Evolutionary conservation across 2,329 filamentous ascomycete species (phyloP).

Genomic region (Plectosphaerella plurivora): DNA sequence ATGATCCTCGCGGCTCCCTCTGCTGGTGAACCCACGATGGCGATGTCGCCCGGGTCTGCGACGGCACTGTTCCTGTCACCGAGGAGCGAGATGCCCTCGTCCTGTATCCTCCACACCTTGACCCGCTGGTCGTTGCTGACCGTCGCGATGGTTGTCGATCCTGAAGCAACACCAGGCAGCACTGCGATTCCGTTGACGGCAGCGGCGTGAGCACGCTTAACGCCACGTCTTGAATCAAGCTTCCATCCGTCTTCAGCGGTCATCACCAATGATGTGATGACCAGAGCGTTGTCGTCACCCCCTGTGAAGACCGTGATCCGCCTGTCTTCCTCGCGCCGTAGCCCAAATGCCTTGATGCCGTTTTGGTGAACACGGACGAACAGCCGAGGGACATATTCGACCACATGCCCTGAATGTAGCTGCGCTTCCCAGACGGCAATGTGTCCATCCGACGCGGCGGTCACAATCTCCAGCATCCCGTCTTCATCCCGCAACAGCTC

Average conservation of each 20-base stretch:
- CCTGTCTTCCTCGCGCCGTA: constrained; percentile 22
- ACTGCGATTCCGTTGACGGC: constrained; percentile 59
- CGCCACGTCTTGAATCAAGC: constrained; percentile 19
- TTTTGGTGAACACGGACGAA: constrained; percentile 67
- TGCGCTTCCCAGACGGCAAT: constrained; percentile 54
- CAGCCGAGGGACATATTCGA: constrained; percentile 20
- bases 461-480: constrained; percentile 44
- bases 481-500: constrained; percentile 31
- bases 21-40: constrained; percentile 22
- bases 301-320: constrained; percentile 61
- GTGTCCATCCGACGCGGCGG: constrained; percentile 78
- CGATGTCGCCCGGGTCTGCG: constrained; percentile 53
- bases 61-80: constrained; percentile 53
- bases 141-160: constrained; percentile 25
- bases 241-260: constrained; percentile 1
- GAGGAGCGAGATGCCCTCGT: constrained; percentile 30
- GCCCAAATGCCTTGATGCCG: constrained; percentile 65
- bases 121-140: constrained; percentile 59
- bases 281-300: constrained; percentile 84
- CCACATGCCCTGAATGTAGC: background rate
- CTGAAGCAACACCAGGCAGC: constrained; percentile 15
- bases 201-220: constrained; percentile 64
- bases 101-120: constrained; percentile 44
- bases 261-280: constrained; percentile 41
- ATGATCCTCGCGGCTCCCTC: constrained; percentile 21